A percentile compares a stretch with the other conserved stretches of the same genome.
Evolutionary conservation across 2,329 filamentous ascomycete species (phyloP).

Genomic region (Calonectria montana): DNA sequence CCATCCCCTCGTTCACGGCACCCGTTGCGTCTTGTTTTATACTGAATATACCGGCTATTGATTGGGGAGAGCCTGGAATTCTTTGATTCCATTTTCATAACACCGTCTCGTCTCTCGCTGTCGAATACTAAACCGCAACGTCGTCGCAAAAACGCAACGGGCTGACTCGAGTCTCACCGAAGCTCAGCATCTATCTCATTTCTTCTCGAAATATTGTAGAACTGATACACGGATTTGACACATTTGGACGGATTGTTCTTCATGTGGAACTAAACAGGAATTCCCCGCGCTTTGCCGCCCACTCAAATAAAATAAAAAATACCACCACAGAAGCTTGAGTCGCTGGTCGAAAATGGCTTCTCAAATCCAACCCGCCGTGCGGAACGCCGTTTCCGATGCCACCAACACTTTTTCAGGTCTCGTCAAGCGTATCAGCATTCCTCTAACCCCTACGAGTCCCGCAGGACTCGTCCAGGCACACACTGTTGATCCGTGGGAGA

Average conservation of each 20-base stretch:
- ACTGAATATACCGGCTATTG: background rate
- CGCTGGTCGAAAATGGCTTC: conserved; percentile 56
- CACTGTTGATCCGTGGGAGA: conserved; percentile 80
- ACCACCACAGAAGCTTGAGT: conserved; percentile 33
- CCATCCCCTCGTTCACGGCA: conserved; percentile 30
- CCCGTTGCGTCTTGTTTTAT: conserved; percentile 3
- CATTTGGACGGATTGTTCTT: conserved; percentile 20
- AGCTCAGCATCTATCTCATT: background rate
- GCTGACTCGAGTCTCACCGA: background rate
- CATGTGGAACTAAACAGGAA: conserved; percentile 41
- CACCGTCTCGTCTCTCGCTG: conserved; percentile 20
- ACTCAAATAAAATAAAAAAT: conserved; percentile 22
- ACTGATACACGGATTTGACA: conserved; percentile 20
- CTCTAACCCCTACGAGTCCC: conserved; percentile 68
- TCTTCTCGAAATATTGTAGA: background rate
- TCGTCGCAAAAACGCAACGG: background rate
- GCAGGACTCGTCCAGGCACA: conserved; percentile 71
- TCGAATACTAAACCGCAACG: conserved; percentile 5
- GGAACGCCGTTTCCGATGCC: conserved; percentile 47
- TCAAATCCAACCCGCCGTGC: conserved; percentile 45
- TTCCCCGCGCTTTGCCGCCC: conserved; percentile 42
- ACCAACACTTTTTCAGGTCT: conserved; percentile 52
- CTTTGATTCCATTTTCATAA: conserved; percentile 24
- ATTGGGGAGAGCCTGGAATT: conserved; percentile 41
- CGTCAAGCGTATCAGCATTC: conserved; percentile 69